Percentiles rank a stretch among this genome's conserved stretches.
Evolutionary conservation across 306 rosid species (phyloP).

Genomic region (Cicer cuneatum): DNA sequence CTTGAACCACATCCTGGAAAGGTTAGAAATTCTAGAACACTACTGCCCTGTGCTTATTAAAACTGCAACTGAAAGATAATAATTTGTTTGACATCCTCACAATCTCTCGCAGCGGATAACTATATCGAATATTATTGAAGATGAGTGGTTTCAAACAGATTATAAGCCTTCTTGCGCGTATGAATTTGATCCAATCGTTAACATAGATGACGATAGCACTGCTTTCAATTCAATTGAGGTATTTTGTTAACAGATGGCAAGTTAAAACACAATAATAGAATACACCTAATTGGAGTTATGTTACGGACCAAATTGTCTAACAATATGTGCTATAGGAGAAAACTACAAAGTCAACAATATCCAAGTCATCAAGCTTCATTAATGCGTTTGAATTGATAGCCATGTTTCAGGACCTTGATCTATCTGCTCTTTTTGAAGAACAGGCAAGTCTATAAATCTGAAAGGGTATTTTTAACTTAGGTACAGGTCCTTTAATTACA

Average conservation of each 20-base stretch:
- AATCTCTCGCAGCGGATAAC: constrained; percentile 60
- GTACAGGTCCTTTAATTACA: neutral
- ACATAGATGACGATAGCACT: constrained; percentile 56
- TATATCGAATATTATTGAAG: constrained; percentile 61
- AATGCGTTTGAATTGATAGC: constrained; percentile 87
- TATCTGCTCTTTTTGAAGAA: constrained; percentile 82
- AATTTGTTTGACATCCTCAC: constrained; percentile 20
- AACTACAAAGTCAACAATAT: constrained; percentile 42
- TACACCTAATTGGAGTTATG: constrained; percentile 8
- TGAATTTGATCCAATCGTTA: constrained; percentile 49
- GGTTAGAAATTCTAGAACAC: constrained; percentile 59
- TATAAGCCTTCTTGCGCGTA: constrained; percentile 56
- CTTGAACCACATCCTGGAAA: constrained; percentile 58
- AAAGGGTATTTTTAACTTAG: constrained; percentile 6
- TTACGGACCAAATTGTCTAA: constrained; percentile 24
- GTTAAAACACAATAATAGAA: neutral
- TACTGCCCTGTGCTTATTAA: neutral
- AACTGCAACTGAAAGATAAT: constrained; percentile 1
- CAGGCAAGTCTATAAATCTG: constrained; percentile 55
- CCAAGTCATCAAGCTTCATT: constrained; percentile 75
- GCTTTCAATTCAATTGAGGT: constrained; percentile 70
- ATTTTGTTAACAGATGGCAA: constrained; percentile 34
- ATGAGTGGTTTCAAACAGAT: constrained; percentile 76
- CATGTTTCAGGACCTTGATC: constrained; percentile 83
- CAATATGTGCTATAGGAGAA: constrained; percentile 54